phyloP scores from a whole-genome alignment of 2,329 filamentous ascomycete genomes.

The Rhynchosporium secalis region DNA sequence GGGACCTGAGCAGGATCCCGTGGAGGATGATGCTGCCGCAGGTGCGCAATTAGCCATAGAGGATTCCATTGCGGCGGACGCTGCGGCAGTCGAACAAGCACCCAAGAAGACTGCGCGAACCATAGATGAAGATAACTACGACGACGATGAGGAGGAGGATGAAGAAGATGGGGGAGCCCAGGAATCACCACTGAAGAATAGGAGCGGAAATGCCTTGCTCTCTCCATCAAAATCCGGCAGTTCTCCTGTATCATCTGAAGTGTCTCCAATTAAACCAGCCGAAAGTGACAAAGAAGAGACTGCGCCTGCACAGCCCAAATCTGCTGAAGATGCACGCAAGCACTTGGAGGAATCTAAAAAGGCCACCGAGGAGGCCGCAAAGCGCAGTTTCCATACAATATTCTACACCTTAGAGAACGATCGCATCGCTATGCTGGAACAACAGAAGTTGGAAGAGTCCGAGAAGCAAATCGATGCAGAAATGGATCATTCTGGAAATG shows the following conservation, averaged over 20 bases:
- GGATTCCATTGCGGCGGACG: constrained; percentile 53
- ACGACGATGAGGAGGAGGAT: constrained; percentile 79
- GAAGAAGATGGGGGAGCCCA: constrained; percentile 61
- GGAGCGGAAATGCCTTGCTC: constrained; percentile 53
- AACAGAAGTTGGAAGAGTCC: constrained; percentile 93
- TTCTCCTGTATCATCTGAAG: constrained; percentile 55
- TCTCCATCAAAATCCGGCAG: constrained; percentile 71
- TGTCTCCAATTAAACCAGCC: constrained; percentile 54
- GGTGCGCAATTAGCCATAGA: constrained; percentile 47
- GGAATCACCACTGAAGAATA: constrained; percentile 53
- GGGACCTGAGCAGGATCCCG: constrained; percentile 27
- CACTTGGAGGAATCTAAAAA: constrained; percentile 90
- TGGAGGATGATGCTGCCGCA: constrained; percentile 37
- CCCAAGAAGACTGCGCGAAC: constrained; percentile 72
- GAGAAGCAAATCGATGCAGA: constrained; percentile 96
- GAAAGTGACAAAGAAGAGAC: constrained; percentile 54
- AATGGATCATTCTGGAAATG: constrained; percentile 69
- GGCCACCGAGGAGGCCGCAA: constrained; percentile 85
- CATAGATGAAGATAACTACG: constrained; percentile 84
- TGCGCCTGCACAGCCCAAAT: constrained; percentile 60
- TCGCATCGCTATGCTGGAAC: constrained; percentile 93
- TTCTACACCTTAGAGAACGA: constrained; percentile 97
- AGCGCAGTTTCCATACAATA: constrained; percentile 86
- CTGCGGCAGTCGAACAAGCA: constrained; percentile 46
- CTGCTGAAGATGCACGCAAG: constrained; percentile 86